Evolutionary conservation across 306 rosid species (phyloP), one percentile per base, ranked within the genome.

Genomic region (Vicia villosa): DNA sequence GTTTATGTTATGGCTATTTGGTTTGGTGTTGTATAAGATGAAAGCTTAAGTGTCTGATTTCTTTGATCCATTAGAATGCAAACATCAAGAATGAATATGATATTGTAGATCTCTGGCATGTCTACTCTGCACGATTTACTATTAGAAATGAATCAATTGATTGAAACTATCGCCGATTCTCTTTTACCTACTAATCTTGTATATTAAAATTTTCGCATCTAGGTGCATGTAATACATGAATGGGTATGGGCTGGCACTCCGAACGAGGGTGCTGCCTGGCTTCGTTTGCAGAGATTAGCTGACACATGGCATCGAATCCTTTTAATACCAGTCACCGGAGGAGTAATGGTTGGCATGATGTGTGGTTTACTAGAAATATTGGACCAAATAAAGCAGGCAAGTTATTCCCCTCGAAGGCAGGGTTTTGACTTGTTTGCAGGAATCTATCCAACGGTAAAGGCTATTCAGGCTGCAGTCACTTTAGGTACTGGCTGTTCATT

Each of bases 211-310:
- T 70, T 74, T 79, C n/a, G 75, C 69, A 6, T 75, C 58, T 82
- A 91, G 97, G 97, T 88, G 69, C 95, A 94, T 73, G 83, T 91
- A 38, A 94, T 94, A 38, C 99, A 88, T 71, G 99, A 89, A 72
- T 91, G 95, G 96, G 99, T 86, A 15, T 94, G 99, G 99, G 99
- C 97, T 68, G 99, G 99, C 52, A 94, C 97, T 60, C 99, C 99
- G 68, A 83, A 77, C 47, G 97, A 90, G 77, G 99, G 99, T 66
- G 97, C 99, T 80, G 88, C 97, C 4, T 91, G 97, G 96, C 96
- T 94, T 80, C 96, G 99, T 42, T 63, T 94, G 60, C 99, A 94
- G 83, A 83, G 97, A 75, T 72, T 88, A 63, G 92, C 89, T 1
- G 92, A 88, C 73, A 94, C 97, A 34, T 94, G 99, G 99, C 97